Evolutionary conservation across 1,139 yeast species (phyloP).

Genomic region (Yamadazyma atlantica): DNA sequence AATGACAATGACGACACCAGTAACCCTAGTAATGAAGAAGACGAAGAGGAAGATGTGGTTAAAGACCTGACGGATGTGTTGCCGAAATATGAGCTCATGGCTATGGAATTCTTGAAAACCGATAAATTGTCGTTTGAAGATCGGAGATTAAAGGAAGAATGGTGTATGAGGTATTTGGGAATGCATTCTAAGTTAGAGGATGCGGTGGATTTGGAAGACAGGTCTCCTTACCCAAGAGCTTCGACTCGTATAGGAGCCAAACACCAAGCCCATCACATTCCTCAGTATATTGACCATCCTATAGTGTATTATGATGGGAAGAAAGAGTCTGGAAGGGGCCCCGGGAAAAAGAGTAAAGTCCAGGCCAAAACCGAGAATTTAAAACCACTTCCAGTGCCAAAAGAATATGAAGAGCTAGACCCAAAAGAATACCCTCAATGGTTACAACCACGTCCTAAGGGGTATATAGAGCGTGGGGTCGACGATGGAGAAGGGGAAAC

Average conservation of each 20-base stretch:
- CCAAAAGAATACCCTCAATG: slow-evolving; percentile 62
- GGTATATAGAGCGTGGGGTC: slow-evolving; percentile 84
- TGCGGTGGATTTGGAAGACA: slow-evolving; percentile 73
- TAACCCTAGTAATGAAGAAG: slow-evolving; percentile 1
- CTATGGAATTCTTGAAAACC: slow-evolving; percentile 48
- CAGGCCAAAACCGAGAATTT: slow-evolving; percentile 20
- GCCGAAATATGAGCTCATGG: slow-evolving; percentile 65
- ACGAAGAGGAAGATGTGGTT: slow-evolving; percentile 4
- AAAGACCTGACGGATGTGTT: slow-evolving; percentile 15
- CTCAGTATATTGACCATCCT: slow-evolving; percentile 67
- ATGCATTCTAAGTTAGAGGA: slow-evolving; percentile 76
- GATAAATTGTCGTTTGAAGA: slow-evolving; percentile 47
- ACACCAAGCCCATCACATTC: slow-evolving; percentile 67
- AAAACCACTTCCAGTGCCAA: slow-evolving; percentile 44
- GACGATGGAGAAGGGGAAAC: slow-evolving; percentile 58
- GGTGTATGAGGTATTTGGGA: slow-evolving; percentile 84
- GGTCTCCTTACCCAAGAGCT: slow-evolving; percentile 78
- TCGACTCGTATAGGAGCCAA: slow-evolving; percentile 74
- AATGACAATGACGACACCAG: background rate
- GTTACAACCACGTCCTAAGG: slow-evolving; percentile 77
- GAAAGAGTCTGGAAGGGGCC: slow-evolving; percentile 14
- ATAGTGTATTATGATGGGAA: slow-evolving; percentile 63
- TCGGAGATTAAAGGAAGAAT: slow-evolving; percentile 59
- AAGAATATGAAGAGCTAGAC: slow-evolving; percentile 40
- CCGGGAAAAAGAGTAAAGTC: slow-evolving; percentile 18